Conservation (phyloP, 108 stramenopile genomes). For the Stephanodiscus minutulus region DNA sequence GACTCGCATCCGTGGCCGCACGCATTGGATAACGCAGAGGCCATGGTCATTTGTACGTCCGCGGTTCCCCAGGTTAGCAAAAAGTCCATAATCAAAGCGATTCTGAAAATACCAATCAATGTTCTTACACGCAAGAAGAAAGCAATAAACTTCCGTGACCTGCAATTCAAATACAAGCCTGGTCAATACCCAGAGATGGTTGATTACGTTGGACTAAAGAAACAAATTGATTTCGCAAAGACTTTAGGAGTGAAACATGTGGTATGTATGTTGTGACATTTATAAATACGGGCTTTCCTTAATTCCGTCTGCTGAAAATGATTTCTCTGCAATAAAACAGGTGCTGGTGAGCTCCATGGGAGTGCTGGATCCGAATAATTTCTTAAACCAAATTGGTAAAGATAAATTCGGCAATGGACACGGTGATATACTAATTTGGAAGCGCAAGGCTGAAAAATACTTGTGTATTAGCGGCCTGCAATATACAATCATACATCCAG, state of each 20-base stretch:
- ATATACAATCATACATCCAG: constrained; percentile 91
- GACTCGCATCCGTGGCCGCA: constrained; percentile 35
- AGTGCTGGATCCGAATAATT: constrained; percentile 87
- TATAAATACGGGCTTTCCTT: background rate
- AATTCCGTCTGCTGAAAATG: background rate
- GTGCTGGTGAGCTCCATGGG: constrained; percentile 78
- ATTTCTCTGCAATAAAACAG: background rate
- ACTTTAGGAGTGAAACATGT: constrained; percentile 79
- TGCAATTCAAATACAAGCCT: constrained; percentile 64
- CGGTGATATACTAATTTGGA: constrained; percentile 92
- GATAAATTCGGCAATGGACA: constrained; percentile 67
- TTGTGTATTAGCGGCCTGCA: constrained; percentile 69
- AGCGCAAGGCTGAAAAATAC: constrained; percentile 85
- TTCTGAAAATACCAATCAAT: constrained; percentile 60
- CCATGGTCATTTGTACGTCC: constrained; percentile 79
- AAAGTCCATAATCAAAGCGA: constrained; percentile 45
- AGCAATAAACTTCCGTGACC: constrained; percentile 60
- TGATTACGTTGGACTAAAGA: constrained; percentile 74
- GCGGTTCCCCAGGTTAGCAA: constrained; percentile 66
- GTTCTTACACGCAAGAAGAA: constrained; percentile 51
- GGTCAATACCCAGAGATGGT: constrained; percentile 76
- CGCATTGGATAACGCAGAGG: constrained; percentile 45
- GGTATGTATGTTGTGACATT: constrained; percentile 8
- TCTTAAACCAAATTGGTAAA: constrained; percentile 87
- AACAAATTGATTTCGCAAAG: constrained; percentile 86